Evolutionary conservation across 1,139 yeast species (phyloP).

Genomic region (Diutina scorzettiae): DNA sequence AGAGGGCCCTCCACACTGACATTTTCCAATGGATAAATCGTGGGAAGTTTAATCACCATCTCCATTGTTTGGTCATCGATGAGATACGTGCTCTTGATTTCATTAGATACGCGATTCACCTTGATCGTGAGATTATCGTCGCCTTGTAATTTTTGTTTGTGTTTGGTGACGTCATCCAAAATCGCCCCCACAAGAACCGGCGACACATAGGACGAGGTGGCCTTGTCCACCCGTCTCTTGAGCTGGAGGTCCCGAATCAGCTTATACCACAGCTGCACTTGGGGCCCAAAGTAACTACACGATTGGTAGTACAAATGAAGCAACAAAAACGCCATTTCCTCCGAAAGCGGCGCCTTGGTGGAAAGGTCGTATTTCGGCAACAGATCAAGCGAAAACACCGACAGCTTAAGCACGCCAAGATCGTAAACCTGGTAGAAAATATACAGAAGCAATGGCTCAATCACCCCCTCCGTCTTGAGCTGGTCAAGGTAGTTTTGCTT

Average conservation of each 20-base stretch:
- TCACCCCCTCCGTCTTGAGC: constrained; percentile 33
- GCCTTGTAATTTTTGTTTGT: constrained; percentile 11
- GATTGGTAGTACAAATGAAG: constrained; percentile 46
- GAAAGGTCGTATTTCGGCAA: constrained; percentile 7
- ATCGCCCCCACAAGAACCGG: constrained; percentile 52
- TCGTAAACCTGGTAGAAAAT: constrained; percentile 39
- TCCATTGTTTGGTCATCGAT: constrained; percentile 88
- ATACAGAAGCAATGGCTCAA: constrained; percentile 37
- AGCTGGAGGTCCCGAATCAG: constrained; percentile 46
- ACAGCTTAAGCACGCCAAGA: constrained; percentile 11
- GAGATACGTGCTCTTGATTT: constrained; percentile 59
- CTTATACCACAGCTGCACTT: constrained; percentile 62
- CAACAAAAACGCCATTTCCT: constrained; percentile 26
- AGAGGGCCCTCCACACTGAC: constrained; percentile 67
- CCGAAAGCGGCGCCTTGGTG: constrained; percentile 9
- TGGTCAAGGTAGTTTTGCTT: constrained; percentile 50
- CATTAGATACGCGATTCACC: constrained; percentile 50
- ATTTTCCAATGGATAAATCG: constrained; percentile 60
- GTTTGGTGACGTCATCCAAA: constrained; percentile 31
- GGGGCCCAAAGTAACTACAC: constrained; percentile 52
- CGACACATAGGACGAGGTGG: constrained; percentile 50
- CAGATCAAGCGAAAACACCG: not conserved
- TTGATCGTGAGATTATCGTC: constrained; percentile 54
- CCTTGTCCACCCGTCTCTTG: constrained; percentile 47
- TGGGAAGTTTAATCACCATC: constrained; percentile 61